phyloP scores from a whole-genome alignment of 192 early-diverging fungal genomes.

The Chytriomyces confervae region DNA sequence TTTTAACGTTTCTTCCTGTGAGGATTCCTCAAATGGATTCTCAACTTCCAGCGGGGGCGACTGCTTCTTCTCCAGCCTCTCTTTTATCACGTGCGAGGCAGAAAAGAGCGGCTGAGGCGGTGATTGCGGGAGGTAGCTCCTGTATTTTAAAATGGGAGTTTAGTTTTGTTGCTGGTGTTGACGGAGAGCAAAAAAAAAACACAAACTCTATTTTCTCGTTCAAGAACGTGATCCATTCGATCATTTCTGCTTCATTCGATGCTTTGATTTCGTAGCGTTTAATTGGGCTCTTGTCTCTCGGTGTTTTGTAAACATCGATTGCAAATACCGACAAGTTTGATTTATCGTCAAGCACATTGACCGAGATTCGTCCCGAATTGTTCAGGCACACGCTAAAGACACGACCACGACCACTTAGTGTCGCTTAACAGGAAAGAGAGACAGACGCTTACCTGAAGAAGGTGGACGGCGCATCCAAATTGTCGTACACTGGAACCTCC shows the following conservation, averaged over 20 bases:
- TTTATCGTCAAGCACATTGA: conserved; percentile 17
- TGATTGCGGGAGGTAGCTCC: conserved; percentile 25
- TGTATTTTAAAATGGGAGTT: not conserved
- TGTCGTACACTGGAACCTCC: conserved; percentile 22
- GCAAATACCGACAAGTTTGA: conserved; percentile 32
- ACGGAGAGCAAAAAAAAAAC: not conserved
- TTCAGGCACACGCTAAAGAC: conserved; percentile 36
- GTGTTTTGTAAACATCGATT: conserved; percentile 19
- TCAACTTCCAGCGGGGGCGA: not conserved
- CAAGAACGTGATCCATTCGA: conserved; percentile 42
- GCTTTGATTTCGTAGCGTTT: conserved; percentile 41
- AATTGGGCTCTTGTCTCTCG: not conserved
- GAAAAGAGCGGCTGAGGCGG: conserved; percentile 37
- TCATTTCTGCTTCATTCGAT: conserved; percentile 36
- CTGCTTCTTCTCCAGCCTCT: conserved; percentile 15
- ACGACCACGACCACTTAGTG: no score
- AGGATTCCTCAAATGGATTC: no score
- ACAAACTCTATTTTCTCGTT: conserved; percentile 35
- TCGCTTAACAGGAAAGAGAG: no score
- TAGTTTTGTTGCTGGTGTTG: not conserved
- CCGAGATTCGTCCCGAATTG: conserved; percentile 29
- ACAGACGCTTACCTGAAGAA: conserved; percentile 25
- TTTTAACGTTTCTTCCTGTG: no score
- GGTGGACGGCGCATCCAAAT: conserved; percentile 22
- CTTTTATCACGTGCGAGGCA: conserved; percentile 21